Base-by-base conservation (phyloP, 2,329 filamentous ascomycete genomes). In the Hirsutella thompsonii region DNA sequence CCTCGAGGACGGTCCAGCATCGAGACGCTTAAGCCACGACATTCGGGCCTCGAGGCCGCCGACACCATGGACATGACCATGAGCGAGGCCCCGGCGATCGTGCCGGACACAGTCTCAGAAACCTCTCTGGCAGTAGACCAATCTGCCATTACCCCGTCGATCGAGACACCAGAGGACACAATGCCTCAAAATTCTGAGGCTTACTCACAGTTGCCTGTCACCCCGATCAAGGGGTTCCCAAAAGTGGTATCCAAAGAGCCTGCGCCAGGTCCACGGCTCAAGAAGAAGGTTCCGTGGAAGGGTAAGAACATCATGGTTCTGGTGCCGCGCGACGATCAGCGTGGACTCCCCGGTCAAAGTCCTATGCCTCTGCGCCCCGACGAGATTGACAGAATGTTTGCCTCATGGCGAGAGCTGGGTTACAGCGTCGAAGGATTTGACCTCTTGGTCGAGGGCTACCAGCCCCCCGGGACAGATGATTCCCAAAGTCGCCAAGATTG, bases 271-370 rank as follows among this genome's bases (percentile, higher is more conserved):
- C 74, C 75, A n/a, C 65, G 75, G 11, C 47, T 74, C 8, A 84
- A 74, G 62, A 88, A 83, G 57, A 85, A 81, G 61, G 68, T 89
- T 2, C 70, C 72, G 36, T 88, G 83, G 81, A 81, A 73, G 52
- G 81, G 80, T 43, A 88, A 86, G 62, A 79, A 76, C 44, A 85
- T 86, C 40, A 60, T 84, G 51, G 78, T 89, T 35, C 65, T 79
- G 20, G 62, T 89, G 18, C 84, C 83, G 5, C 64, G 72, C 36
- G 78, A 84, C 46, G 79, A 83, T 40, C 70, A 76, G 40, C 72
- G 81, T 48, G 81, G 81, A 18, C 67, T 70, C 35, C 64, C 66
- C 2, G 74, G 72, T 33, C 67, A 68, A 30, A 61, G 67, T 0
- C 70, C 73, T 0, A 59, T 66, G 42, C 78, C 79, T 4, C 62